Conservation (phyloP, 768 basidiomycete species). For the Rhodosporidiobolus sp. region DNA sequence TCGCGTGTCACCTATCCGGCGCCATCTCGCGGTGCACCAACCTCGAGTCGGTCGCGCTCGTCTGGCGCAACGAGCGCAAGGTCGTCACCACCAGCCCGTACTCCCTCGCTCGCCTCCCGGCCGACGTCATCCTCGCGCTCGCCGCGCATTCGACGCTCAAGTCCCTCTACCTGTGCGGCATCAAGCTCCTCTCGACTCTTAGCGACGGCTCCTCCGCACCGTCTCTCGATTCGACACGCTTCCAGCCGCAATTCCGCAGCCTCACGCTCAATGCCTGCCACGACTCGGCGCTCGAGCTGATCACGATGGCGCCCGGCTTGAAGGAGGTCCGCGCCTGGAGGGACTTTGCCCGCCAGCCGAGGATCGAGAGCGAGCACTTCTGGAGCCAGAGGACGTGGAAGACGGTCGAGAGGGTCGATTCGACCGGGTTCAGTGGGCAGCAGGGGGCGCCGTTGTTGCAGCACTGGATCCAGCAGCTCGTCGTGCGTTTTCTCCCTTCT, state of each 20-base stretch:
- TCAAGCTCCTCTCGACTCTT: not conserved
- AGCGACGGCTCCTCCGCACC: not conserved
- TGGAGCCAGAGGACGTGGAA: conserved; percentile 8
- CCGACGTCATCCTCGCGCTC: not conserved
- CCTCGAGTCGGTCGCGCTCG: conserved; percentile 5
- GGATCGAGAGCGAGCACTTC: not conserved
- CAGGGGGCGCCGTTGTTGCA: not conserved
- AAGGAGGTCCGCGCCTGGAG: not conserved
- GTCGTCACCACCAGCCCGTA: not conserved
- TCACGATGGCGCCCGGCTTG: not conserved
- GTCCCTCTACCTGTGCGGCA: conserved; percentile 19
- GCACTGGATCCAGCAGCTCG: not conserved
- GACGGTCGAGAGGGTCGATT: conserved; percentile 4
- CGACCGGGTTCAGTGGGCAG: not conserved
- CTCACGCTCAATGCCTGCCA: conserved; percentile 10
- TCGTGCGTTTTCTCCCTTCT: not conserved
- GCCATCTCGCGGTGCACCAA: not conserved
- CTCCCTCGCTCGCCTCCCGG: not conserved
- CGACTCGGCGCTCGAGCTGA: conserved; percentile 6
- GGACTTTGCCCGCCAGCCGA: conserved; percentile 1
- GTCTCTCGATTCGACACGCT: not conserved
- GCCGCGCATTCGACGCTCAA: not conserved
- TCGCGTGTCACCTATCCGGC: too few species aligned
- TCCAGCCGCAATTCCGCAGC: not conserved
- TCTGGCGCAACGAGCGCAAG: not conserved